These are phyloP conservation scores for Talaromyces borbonicus DNA, from an alignment of 495 filamentous ascomycete species.

Conservation along the genomic window DNA sequence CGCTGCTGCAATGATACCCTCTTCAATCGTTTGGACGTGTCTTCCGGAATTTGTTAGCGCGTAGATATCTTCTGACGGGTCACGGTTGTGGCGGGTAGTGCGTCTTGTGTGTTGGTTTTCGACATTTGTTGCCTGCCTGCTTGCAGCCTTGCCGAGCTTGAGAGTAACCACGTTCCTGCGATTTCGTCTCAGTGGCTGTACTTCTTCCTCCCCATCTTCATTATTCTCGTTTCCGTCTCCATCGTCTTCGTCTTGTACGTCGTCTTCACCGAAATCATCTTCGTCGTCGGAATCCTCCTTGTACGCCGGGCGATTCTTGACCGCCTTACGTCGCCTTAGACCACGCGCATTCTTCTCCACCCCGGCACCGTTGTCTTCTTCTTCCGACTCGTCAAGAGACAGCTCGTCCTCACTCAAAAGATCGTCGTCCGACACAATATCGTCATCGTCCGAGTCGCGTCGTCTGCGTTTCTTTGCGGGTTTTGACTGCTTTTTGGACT, in stretches of 20 bases:
- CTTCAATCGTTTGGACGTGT: conserved; percentile 51
- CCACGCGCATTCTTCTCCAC: conserved; percentile 57
- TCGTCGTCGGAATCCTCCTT: conserved; percentile 22
- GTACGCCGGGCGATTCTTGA: conserved; percentile 36
- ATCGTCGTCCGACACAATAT: conserved; percentile 60
- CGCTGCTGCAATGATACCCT: conserved; percentile 61
- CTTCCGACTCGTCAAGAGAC: conserved; percentile 46
- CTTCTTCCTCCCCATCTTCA: conserved; percentile 22
- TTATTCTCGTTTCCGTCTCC: conserved; percentile 32
- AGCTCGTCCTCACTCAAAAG: conserved; percentile 50
- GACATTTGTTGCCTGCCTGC: conserved; percentile 20
- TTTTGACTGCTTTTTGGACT: conserved; percentile 34
- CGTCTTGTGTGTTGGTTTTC: conserved; percentile 31
- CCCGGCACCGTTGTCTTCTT: conserved; percentile 57
- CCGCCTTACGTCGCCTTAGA: conserved; percentile 55
- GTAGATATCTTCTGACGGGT: conserved; percentile 48
- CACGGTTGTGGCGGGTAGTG: conserved; percentile 50
- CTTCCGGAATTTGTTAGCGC: conserved; percentile 68
- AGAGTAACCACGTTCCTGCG: conserved; percentile 31
- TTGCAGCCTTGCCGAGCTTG: conserved; percentile 29
- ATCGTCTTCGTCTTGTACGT: conserved; percentile 15
- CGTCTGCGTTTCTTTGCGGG: conserved; percentile 38
- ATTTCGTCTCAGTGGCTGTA: conserved; percentile 21
- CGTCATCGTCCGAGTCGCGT: conserved; percentile 51
- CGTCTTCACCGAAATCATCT: conserved; percentile 12